Evolutionary conservation across 805 yeast species (phyloP).

Genomic region (Pichia manshurica): DNA sequence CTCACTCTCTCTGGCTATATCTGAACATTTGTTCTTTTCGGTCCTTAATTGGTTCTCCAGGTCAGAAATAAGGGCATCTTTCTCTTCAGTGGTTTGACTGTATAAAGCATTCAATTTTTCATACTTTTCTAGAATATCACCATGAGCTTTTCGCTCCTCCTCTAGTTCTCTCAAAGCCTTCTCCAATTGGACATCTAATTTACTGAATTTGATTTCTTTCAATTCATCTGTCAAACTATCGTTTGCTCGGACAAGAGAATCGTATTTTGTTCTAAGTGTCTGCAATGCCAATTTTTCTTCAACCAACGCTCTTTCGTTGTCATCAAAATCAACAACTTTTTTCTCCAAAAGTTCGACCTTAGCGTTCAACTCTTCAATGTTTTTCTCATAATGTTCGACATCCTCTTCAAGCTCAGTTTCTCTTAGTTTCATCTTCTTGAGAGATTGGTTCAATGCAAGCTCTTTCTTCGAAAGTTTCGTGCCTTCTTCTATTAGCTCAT

Average conservation of each 20-base stretch:
- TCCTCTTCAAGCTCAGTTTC: constrained; percentile 35
- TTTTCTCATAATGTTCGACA: constrained; percentile 26
- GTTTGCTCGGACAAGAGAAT: constrained; percentile 21
- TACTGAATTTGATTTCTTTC: constrained; percentile 30
- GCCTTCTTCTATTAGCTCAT: constrained; percentile 69
- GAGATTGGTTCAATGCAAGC: constrained; percentile 55
- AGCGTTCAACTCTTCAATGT: constrained; percentile 19
- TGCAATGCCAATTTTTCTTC: constrained; percentile 31
- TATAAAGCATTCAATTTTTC: constrained; percentile 20
- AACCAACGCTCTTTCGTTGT: constrained; percentile 9
- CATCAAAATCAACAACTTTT: background rate
- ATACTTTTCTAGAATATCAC: constrained; percentile 13
- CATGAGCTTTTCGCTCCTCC: constrained; percentile 25
- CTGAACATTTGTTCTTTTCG: constrained; percentile 12
- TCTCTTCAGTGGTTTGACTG: constrained; percentile 22
- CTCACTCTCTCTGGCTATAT: constrained; percentile 29
- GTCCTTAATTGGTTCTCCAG: constrained; percentile 26
- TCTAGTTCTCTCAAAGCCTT: constrained; percentile 29
- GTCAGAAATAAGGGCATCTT: constrained; percentile 21
- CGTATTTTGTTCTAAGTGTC: constrained; percentile 22
- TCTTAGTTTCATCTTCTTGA: constrained; percentile 53
- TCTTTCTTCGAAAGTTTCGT: constrained; percentile 67
- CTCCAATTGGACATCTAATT: constrained; percentile 30
- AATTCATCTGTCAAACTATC: constrained; percentile 25
- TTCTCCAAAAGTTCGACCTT: constrained; percentile 7